Evolutionary conservation across 371 early-diverging fungal genomes (phyloP), one percentile per base, ranked within the genome.

Genomic region (Mortierella sp.): DNA sequence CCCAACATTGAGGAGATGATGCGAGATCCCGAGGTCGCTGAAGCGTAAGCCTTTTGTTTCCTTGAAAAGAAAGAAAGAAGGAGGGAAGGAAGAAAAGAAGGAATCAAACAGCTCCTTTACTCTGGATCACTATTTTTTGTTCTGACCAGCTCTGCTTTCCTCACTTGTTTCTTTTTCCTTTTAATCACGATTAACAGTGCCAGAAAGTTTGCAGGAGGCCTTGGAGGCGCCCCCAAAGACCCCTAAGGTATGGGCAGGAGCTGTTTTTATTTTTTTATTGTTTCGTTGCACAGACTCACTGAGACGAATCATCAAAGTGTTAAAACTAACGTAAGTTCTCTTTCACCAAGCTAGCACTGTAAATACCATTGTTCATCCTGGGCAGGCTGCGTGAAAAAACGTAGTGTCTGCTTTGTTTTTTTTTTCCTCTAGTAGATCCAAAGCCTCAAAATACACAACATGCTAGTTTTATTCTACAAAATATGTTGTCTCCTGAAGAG

Each of bases 11-110:
- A 85, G 21, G 87, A 89, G 55, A 89, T 95, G 91, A 86, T 95
- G 91, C 86, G 87, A 52, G 90, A 95, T 77, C 95, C 95, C 11
- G 88, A 90, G 63, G 85, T 94, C 67, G 87, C 88, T 66, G 85
- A 91, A 51, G 89, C 92, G 94, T 89, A 83, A 85, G 88, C 6
- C 11, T 50, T 15, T 37, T 37, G 9, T 37, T 37, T 37, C 37
- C 14, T 58, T 7, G 48, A 26, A 23, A 11, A 2, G 16, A 14
- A 45, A 12, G 43, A 55, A 25, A 26, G 37, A 55, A 29, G n/a
- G 1, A 15, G 12, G 23, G n/a, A n/a, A n/a, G n/a, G n/a, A n/a
- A n/a, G n/a, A n/a, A n/a, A n/a, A n/a, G n/a, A n/a, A n/a, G n/a
- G n/a, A n/a, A n/a, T n/a, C n/a, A n/a, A n/a, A n/a, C n/a, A n/a